Conservation (phyloP, 495 filamentous ascomycete genomes). For the Trichodelitschia bisporula region DNA sequence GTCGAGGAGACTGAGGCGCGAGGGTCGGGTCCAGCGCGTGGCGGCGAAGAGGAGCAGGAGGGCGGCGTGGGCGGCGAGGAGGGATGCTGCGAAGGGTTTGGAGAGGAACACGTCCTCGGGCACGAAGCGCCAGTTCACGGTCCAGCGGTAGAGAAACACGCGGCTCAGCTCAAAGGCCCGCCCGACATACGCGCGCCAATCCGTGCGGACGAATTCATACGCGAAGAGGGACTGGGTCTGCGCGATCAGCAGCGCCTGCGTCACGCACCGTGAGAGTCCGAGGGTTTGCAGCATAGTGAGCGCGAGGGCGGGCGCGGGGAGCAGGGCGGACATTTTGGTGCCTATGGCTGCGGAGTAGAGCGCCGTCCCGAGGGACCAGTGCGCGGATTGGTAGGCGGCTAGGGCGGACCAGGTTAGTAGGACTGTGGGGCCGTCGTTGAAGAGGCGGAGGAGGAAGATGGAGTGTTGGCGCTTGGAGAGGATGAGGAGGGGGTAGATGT, state of each 20-base stretch:
- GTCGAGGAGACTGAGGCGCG: slow-evolving; percentile 17
- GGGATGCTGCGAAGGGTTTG: slow-evolving; percentile 35
- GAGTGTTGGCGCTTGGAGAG: slow-evolving; percentile 85
- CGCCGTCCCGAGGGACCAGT: slow-evolving; percentile 46
- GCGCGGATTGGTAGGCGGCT: slow-evolving; percentile 42
- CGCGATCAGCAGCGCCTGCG: slow-evolving; percentile 40
- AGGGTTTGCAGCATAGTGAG: slow-evolving; percentile 44
- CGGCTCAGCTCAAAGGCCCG: slow-evolving; percentile 76
- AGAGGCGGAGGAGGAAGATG: slow-evolving; percentile 74
- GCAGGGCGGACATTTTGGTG: slow-evolving; percentile 78
- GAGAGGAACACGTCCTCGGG: slow-evolving; percentile 65
- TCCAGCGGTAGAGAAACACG: slow-evolving; percentile 90
- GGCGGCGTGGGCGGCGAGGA: slow-evolving; percentile 43
- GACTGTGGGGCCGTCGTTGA: slow-evolving; percentile 82
- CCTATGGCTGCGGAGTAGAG: slow-evolving; percentile 58
- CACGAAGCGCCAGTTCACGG: slow-evolving; percentile 92
- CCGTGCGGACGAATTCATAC: slow-evolving; percentile 46
- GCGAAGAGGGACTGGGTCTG: slow-evolving; percentile 52
- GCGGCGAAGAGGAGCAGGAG: slow-evolving; percentile 35
- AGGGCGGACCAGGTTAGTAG: slow-evolving; percentile 63
- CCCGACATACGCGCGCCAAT: slow-evolving; percentile 44
- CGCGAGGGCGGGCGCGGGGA: slow-evolving; percentile 58
- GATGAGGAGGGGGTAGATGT: slow-evolving; percentile 66
- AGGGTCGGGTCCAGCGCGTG: slow-evolving; percentile 31
- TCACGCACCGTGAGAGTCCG: slow-evolving; percentile 34